phyloP scores from a whole-genome alignment of 2,329 filamentous ascomycete species.

The Diaporthe humulicola region DNA sequence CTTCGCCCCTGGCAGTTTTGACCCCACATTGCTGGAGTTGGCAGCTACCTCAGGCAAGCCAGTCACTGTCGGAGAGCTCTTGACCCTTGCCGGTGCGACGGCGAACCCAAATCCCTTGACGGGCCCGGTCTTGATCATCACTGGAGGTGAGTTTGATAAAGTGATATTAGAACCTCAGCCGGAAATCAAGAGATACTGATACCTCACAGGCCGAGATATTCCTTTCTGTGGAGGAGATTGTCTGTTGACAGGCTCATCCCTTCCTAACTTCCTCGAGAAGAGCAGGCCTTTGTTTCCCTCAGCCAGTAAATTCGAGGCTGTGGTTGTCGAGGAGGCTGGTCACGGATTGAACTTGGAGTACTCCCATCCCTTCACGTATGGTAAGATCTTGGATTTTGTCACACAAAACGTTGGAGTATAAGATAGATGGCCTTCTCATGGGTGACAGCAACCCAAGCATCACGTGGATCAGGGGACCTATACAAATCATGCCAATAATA shows the following conservation, averaged over 20 bases:
- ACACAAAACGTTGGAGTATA: constrained; percentile 28
- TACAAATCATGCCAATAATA: too few relatives aligned
- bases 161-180: background rate
- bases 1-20: constrained; percentile 66
- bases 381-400: constrained; percentile 35
- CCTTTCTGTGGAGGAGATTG: constrained; percentile 76
- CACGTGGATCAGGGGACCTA: background rate
- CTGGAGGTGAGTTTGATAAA: constrained; percentile 58
- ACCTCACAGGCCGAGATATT: constrained; percentile 56
- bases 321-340: constrained; percentile 65
- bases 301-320: constrained; percentile 63
- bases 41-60: constrained; percentile 66
- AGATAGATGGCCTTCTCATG: background rate
- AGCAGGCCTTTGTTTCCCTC: constrained; percentile 58
- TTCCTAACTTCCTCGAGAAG: constrained; percentile 58
- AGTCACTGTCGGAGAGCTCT: constrained; percentile 68
- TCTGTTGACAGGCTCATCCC: constrained; percentile 54
- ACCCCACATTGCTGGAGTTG: constrained; percentile 62
- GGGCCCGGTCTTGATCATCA: constrained; percentile 71
- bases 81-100: constrained; percentile 63
- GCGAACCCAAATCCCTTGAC: constrained; percentile 54
- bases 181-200: background rate
- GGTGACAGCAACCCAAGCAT: background rate
- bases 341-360: constrained; percentile 63
- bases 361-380: constrained; percentile 38